Percentiles rank a stretch among this genome's conserved stretches.
phyloP scores from a whole-genome alignment of 257 asterid species.

The Hygrophila difformis region DNA sequence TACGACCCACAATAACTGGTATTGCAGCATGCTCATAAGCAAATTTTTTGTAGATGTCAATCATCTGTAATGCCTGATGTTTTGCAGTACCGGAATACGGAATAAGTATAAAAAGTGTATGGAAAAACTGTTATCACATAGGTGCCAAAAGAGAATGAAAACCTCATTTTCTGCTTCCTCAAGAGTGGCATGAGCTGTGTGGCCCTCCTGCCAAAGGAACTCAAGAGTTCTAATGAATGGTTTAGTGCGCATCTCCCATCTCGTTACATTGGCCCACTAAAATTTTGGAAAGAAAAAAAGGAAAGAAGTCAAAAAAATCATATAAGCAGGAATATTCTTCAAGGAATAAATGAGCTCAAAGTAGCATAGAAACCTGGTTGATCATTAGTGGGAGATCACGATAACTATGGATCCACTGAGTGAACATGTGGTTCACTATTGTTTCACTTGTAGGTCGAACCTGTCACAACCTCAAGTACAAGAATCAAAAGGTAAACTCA shows the following conservation, averaged over 20 bases:
- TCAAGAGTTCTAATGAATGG: conserved; percentile 93
- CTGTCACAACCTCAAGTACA: conserved; percentile 92
- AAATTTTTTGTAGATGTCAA: conserved; percentile 77
- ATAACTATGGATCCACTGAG: conserved; percentile 97
- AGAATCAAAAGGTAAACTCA: conserved; percentile 54
- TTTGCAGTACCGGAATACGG: conserved; percentile 25
- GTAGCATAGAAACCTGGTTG: conserved; percentile 62
- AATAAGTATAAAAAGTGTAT: neutral
- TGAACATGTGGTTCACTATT: conserved; percentile 98
- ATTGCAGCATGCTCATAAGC: conserved; percentile 98
- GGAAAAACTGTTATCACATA: neutral
- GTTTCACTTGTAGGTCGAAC: conserved; percentile 99
- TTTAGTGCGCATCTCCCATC: conserved; percentile 99
- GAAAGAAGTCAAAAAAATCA: conserved; percentile 11
- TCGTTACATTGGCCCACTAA: conserved; percentile 97
- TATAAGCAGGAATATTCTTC: conserved; percentile 1
- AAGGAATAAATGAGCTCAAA: conserved; percentile 9
- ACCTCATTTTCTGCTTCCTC: conserved; percentile 99
- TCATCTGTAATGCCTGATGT: conserved; percentile 96
- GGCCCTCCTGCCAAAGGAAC: conserved; percentile 99
- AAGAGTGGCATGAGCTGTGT: conserved; percentile 90
- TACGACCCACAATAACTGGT: conserved; percentile 95
- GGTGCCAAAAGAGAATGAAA: conserved; percentile 3
- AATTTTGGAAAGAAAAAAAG: neutral
- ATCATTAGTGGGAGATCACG: conserved; percentile 99